Percentiles rank a stretch among this genome's conserved stretches.
Conservation (phyloP, 1,139 yeast species). For the Debaryomyces fabryi region DNA sequence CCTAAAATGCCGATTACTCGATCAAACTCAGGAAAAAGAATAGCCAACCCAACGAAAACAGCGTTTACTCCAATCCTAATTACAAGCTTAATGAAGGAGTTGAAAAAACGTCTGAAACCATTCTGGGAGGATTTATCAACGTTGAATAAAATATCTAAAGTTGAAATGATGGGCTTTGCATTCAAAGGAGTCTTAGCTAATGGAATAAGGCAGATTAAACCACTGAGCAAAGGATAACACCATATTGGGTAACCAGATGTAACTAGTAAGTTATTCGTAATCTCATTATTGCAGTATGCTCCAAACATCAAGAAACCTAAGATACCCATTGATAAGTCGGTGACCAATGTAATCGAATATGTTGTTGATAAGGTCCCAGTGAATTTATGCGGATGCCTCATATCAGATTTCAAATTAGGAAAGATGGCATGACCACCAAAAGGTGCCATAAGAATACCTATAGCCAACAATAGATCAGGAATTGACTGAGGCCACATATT, state of each 20-base stretch:
- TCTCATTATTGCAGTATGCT: slow-evolving; percentile 69
- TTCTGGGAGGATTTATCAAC: slow-evolving; percentile 18
- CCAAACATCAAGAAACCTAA: slow-evolving; percentile 93
- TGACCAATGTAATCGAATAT: slow-evolving; percentile 65
- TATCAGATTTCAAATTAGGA: slow-evolving; percentile 59
- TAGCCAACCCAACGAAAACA: slow-evolving; percentile 51
- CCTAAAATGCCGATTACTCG: slow-evolving; percentile 59
- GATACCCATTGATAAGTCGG: slow-evolving; percentile 77
- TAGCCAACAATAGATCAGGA: slow-evolving; percentile 48
- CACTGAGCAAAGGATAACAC: slow-evolving; percentile 65
- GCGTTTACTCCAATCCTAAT: slow-evolving; percentile 53
- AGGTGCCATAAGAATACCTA: slow-evolving; percentile 63
- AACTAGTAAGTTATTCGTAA: slow-evolving; percentile 72
- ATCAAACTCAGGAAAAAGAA: slow-evolving; percentile 61
- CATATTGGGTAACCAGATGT: slow-evolving; percentile 75
- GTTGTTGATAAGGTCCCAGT: slow-evolving; percentile 40
- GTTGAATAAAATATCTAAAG: slow-evolving; percentile 44
- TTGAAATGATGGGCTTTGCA: slow-evolving; percentile 83
- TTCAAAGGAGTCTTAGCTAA: slow-evolving; percentile 85
- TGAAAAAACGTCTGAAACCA: slow-evolving; percentile 15
- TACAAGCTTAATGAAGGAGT: slow-evolving; percentile 19
- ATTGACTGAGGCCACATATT: slow-evolving; percentile 49
- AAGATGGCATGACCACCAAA: slow-evolving; percentile 67
- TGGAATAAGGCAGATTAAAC: slow-evolving; percentile 78
- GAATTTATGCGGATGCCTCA: slow-evolving; percentile 56